Percentiles rank a stretch among this genome's conserved stretches.
phyloP scores from a whole-genome alignment of 228 moss, liverwort and hornwort species.

The Sphagnum magellanicum region DNA sequence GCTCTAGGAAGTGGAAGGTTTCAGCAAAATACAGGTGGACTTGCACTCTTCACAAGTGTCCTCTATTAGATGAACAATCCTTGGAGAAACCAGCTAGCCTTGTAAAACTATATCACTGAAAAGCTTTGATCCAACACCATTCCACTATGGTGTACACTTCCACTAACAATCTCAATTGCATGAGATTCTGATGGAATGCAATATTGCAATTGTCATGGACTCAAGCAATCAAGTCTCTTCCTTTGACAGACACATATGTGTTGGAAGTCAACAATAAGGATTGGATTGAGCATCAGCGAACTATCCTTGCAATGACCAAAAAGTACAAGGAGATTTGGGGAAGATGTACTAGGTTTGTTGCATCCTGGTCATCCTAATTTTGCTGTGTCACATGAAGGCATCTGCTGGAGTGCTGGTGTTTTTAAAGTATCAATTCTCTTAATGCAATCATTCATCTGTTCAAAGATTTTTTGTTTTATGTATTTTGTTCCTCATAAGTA shows the following conservation, averaged over 20 bases:
- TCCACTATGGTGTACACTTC: too few relatives aligned
- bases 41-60: neutral
- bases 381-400: too few relatives aligned
- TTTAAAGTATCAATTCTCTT: too few relatives aligned
- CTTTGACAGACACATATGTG: constrained; percentile 11
- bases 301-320: constrained; percentile 10
- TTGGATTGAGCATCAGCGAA: constrained; percentile 19
- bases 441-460: too few relatives aligned
- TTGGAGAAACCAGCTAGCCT: neutral
- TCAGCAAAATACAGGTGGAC: too few relatives aligned
- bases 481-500: too few relatives aligned
- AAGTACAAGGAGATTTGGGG: constrained; percentile 15
- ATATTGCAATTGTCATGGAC: neutral
- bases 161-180: neutral
- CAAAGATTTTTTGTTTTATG: too few relatives aligned
- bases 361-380: neutral
- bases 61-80: neutral
- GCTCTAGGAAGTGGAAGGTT: too few relatives aligned
- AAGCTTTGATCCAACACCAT: too few relatives aligned
- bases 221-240: neutral
- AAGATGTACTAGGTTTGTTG: constrained; percentile 13
- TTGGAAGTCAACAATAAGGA: constrained; percentile 24
- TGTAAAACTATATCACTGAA: too few relatives aligned
- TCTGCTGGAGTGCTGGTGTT: too few relatives aligned
- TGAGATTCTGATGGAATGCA: neutral